Conservation (phyloP, 768 basidiomycete species). For the Ephemerocybe angulata region DNA sequence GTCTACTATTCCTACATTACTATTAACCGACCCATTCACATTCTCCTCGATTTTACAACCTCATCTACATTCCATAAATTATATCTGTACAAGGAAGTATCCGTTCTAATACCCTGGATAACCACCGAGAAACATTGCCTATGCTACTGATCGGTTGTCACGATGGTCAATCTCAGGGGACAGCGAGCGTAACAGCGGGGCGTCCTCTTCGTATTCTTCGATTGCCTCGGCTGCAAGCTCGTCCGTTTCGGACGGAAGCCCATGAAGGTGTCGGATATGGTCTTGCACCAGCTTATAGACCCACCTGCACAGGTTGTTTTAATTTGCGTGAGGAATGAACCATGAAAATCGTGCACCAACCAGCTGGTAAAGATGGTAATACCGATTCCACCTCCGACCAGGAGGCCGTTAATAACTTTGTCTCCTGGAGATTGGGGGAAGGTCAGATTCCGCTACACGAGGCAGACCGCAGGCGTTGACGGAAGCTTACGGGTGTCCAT, state of each 20-base stretch:
- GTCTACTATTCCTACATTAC: slow-evolving; percentile 89
- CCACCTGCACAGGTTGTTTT: slow-evolving; percentile 38
- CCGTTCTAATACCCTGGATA: background rate
- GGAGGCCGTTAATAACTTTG: slow-evolving; percentile 57
- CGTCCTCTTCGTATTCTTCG: slow-evolving; percentile 58
- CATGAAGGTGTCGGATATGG: slow-evolving; percentile 55
- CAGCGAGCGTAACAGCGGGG: slow-evolving; percentile 32
- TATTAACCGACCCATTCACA: slow-evolving; percentile 46
- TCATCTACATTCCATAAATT: slow-evolving; percentile 12
- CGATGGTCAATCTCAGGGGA: background rate
- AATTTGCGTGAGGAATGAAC: slow-evolving; percentile 9
- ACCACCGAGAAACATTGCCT: too few species aligned
- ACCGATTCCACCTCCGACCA: slow-evolving; percentile 58
- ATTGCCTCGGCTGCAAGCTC: slow-evolving; percentile 56
- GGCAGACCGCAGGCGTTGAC: background rate
- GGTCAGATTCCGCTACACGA: too few species aligned
- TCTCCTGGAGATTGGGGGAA: slow-evolving; percentile 40
- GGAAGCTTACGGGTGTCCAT: slow-evolving; percentile 69
- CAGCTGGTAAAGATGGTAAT: slow-evolving; percentile 61
- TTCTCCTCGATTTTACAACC: slow-evolving; percentile 8
- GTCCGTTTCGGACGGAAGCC: slow-evolving; percentile 44
- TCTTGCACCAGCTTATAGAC: slow-evolving; percentile 62
- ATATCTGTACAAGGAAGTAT: slow-evolving; percentile 14
- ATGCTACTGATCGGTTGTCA: slow-evolving; percentile 1
- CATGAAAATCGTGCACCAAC: slow-evolving; percentile 37